A percentile compares a stretch with the other conserved stretches of the same genome.
These are phyloP conservation scores for Vanderwaltozyma verrucispora DNA, from an alignment of 805 yeast species.

Conservation along the genomic window DNA sequence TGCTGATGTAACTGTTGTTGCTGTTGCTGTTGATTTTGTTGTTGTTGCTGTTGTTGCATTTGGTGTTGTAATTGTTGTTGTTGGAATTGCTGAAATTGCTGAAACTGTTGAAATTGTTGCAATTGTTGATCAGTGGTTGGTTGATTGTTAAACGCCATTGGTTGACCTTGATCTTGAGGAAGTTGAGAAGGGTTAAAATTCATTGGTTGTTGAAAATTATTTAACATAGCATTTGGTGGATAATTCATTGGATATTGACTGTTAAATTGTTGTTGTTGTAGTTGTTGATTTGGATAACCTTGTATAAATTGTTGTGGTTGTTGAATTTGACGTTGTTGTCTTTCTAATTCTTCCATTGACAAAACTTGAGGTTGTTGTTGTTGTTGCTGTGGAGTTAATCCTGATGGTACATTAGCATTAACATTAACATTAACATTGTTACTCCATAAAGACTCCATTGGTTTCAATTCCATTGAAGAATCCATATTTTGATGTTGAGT, in stretches of 20 bases:
- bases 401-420: not conserved
- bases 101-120: slow-evolving; percentile 1
- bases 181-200: slow-evolving; percentile 4
- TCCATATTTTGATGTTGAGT: slow-evolving; percentile 9
- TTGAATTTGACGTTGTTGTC: slow-evolving; percentile 32
- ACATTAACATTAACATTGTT: slow-evolving; percentile 5
- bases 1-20: slow-evolving; percentile 8
- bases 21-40: slow-evolving; percentile 9
- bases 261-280: slow-evolving; percentile 21
- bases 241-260: slow-evolving; percentile 3
- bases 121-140: not conserved
- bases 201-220: slow-evolving; percentile 3
- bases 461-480: slow-evolving; percentile 35
- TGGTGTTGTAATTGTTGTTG: slow-evolving; percentile 1
- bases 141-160: not conserved
- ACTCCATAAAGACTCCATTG: slow-evolving; percentile 67
- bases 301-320: slow-evolving; percentile 15
- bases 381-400: slow-evolving; percentile 6
- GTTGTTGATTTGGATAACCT: slow-evolving; percentile 21
- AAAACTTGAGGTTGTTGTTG: slow-evolving; percentile 31
- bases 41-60: slow-evolving; percentile 7
- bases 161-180: not conserved
- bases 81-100: slow-evolving; percentile 1
- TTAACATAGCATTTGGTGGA: slow-evolving; percentile 4
- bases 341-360: slow-evolving; percentile 79